Base-by-base conservation (phyloP, 495 filamentous ascomycete species). In the Neurospora tetrasperma region DNA sequence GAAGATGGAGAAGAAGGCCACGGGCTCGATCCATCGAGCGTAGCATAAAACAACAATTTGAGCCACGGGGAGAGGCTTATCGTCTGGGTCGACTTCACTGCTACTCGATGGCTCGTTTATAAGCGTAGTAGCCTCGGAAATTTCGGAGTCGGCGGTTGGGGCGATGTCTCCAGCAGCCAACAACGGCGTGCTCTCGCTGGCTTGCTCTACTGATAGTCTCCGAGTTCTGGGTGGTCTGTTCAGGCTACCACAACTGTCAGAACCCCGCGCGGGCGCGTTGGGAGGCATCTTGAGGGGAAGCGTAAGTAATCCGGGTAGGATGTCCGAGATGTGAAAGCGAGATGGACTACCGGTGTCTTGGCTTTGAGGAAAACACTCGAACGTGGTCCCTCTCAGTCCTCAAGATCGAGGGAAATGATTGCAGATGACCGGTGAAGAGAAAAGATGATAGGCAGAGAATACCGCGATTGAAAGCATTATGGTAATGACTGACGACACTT, bases 1-100 rank as follows among this genome's bases (percentile, higher is more conserved):
- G 78, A 93, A 90, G 78, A 93, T 92, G 75, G 84, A 86, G 82
- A 93, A 93, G 81, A 90, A 93, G 18, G 90, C 89, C 42, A 92
- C 83, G 5, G 91, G 91, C 79, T 93, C 91, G n/a, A 92, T 79
- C n/a, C 89, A 78, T 11, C 90, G 85, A 2, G 88, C 88, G 77
- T 86, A 91, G 80, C 91, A 92, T 27, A 93, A 86, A 4, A 90
- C 78, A 48, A 89, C 74, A 48, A 93, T 86, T 76, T 93, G 91
- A 11, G 73, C 27, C 70, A 81, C 81, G 12, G 89, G 90, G 16
- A 93, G 74, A 10, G 89, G 86, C 70, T 79, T 82, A 72, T 80
- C 76, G 5, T 72, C 69, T 7, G 54, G 70, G 31, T 81, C 81
- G 48, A 59, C 66, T 4, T 76, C 68, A 18, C 42, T 41, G 70